phyloP scores from a whole-genome alignment of 768 basidiomycete genomes.

The Stropharia rugosoannulata region DNA sequence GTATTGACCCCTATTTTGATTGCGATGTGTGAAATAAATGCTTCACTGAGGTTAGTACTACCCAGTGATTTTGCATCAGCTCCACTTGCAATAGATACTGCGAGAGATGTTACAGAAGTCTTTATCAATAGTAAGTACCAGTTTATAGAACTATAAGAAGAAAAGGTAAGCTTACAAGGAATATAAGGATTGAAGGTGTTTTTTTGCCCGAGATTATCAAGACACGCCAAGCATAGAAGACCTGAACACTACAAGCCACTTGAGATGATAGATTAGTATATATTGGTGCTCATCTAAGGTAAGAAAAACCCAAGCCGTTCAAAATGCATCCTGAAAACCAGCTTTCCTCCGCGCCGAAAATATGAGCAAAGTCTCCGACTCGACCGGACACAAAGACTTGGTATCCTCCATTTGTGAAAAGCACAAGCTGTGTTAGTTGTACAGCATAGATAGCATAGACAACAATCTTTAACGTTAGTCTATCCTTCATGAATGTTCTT shows the following conservation, averaged over 20 bases:
- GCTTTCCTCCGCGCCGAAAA: not conserved
- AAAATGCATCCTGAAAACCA: not conserved
- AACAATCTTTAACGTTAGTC: not conserved
- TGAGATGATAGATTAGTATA: not conserved
- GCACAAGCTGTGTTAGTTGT: not conserved
- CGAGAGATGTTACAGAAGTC: no score
- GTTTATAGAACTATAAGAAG: no score
- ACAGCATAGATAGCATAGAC: not conserved
- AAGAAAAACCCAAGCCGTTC: not conserved
- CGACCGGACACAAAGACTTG: not conserved
- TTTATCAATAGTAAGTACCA: no score
- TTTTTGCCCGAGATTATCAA: not conserved
- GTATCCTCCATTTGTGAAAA: not conserved
- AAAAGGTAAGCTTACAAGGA: not conserved
- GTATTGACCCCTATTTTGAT: no score
- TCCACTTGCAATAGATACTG: no score
- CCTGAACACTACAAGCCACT: not conserved
- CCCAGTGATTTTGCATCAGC: no score
- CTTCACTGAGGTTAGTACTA: no score
- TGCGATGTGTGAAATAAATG: no score
- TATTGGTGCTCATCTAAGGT: not conserved
- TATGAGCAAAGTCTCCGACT: not conserved
- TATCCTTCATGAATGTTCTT: not conserved
- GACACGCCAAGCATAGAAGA: not conserved
- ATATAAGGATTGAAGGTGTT: not conserved